Evolutionary conservation across 495 filamentous ascomycete species (phyloP).

Genomic region (Barbatosphaeria neglecta): DNA sequence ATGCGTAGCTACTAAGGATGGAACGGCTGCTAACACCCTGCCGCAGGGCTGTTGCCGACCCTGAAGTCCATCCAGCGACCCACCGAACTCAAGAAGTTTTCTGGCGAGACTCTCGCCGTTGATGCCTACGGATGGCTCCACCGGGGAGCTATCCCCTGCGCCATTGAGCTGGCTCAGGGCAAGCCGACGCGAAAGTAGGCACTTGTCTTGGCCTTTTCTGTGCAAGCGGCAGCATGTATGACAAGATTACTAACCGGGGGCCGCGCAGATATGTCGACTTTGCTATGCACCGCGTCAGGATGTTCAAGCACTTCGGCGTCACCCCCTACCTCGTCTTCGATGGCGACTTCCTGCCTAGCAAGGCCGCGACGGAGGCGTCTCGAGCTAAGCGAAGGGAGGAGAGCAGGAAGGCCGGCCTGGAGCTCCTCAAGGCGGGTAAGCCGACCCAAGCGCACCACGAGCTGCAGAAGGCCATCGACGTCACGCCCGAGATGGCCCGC

Average conservation of each 20-base stretch:
- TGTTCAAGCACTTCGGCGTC: conserved; percentile 88
- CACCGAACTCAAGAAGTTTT: conserved; percentile 74
- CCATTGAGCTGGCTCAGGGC: conserved; percentile 79
- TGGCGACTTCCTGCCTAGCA: conserved; percentile 89
- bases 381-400: conserved; percentile 59
- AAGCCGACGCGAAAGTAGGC: conserved; percentile 77
- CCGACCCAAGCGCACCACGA: conserved; percentile 70
- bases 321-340: conserved; percentile 92
- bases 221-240: not conserved
- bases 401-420: conserved; percentile 60
- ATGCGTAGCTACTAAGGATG: too few relatives aligned
- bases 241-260: not conserved
- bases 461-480: conserved; percentile 90
- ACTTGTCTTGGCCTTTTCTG: not conserved
- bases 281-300: conserved; percentile 77
- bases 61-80: conserved; percentile 94
- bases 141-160: conserved; percentile 80
- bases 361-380: conserved; percentile 76
- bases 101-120: conserved; percentile 78
- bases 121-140: conserved; percentile 99
- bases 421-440: conserved; percentile 69
- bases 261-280: conserved; percentile 75
- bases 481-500: conserved; percentile 91
- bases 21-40: conserved; percentile 8
- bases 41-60: conserved; percentile 70